These are phyloP conservation scores for Umbelopsis ramanniana DNA, from an alignment of 192 early-diverging fungal genomes.

Conservation along the genomic window DNA sequence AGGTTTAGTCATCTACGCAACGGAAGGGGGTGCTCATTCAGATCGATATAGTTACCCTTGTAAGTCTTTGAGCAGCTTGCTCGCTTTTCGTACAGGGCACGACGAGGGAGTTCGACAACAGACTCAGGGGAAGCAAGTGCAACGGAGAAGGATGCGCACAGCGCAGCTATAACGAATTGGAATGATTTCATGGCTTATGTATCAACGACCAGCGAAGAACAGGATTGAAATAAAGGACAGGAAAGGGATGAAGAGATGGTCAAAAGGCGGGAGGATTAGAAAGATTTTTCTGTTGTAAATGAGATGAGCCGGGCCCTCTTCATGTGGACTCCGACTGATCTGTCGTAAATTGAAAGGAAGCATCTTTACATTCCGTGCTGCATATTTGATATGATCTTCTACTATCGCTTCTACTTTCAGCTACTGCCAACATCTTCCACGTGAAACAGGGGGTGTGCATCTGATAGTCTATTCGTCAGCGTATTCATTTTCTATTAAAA, in stretches of 20 bases:
- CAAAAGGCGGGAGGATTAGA: conserved; percentile 3
- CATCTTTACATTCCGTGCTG: background rate
- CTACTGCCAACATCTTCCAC: too few species aligned
- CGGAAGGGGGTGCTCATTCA: background rate
- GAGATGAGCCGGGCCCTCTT: background rate
- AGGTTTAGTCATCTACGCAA: background rate
- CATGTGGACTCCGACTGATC: background rate
- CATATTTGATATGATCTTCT: conserved; percentile 3
- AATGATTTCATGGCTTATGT: conserved; percentile 16
- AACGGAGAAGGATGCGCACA: conserved; percentile 17
- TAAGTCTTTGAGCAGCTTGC: conserved; percentile 6
- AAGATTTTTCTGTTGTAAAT: background rate
- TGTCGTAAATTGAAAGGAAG: background rate
- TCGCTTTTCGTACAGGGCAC: conserved; percentile 4
- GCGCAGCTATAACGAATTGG: conserved; percentile 7
- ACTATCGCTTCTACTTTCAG: background rate
- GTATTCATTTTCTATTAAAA: too few species aligned
- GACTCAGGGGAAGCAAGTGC: background rate
- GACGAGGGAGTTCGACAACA: background rate
- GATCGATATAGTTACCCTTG: background rate
- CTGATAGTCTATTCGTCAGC: too few species aligned
- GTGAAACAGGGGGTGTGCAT: too few species aligned
- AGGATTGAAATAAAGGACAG: background rate
- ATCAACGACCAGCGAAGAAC: conserved; percentile 20
- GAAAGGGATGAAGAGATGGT: background rate